Percentiles rank a stretch among this genome's conserved stretches.
phyloP scores from a whole-genome alignment of 148 eudicot genomes.

The Arbutus unedo region DNA sequence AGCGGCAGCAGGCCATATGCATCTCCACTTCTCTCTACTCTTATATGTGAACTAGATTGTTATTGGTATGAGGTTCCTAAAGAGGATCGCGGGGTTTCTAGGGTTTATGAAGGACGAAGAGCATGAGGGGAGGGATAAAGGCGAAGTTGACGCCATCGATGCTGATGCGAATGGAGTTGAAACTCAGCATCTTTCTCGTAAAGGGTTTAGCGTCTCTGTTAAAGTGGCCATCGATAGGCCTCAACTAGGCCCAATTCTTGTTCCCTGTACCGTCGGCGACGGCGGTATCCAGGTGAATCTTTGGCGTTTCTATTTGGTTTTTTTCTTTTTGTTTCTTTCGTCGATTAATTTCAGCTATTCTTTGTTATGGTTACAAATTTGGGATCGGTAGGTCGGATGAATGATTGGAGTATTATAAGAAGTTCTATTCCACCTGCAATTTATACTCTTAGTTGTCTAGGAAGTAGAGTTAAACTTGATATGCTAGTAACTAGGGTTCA shows the following conservation, averaged over 20 bases:
- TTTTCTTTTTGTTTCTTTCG: neutral
- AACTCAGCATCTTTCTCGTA: conserved; percentile 48
- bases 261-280: conserved; percentile 51
- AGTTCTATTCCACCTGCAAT: neutral
- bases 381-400: neutral
- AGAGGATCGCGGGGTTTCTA: conserved; percentile 46
- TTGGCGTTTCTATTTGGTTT: neutral
- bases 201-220: conserved; percentile 79
- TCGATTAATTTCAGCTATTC: neutral
- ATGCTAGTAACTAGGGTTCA: neutral
- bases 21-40: too few relatives aligned
- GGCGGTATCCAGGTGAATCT: conserved; percentile 81
- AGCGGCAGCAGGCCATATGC: too few relatives aligned
- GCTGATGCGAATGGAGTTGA: conserved; percentile 21
- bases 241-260: conserved; percentile 50
- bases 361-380: neutral
- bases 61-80: conserved; percentile 46
- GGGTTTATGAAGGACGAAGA: conserved; percentile 57
- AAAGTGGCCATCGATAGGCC: conserved; percentile 69
- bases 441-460: neutral
- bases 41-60: neutral
- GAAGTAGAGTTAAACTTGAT: neutral
- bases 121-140: conserved; percentile 33
- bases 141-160: conserved; percentile 24
- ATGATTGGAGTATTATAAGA: neutral